A percentile compares a stretch with the other conserved stretches of the same genome.
Conservation (phyloP, 352 stramenopile genomes). For the Plasmopara muralis region DNA sequence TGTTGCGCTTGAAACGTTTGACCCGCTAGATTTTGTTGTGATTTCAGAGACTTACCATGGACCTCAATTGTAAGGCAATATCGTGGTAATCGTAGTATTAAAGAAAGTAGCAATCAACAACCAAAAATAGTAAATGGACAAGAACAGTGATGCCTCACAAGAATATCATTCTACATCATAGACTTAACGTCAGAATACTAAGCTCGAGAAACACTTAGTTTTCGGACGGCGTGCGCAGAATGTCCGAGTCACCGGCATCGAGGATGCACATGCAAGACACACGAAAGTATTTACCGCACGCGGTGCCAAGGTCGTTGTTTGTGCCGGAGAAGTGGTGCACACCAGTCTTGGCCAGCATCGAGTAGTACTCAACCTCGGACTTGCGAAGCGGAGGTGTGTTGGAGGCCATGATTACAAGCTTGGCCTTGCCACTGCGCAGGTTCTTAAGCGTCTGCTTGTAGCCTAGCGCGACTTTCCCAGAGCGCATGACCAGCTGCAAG, state of each 20-base stretch:
- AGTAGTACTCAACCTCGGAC: constrained; percentile 99
- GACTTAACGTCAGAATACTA: constrained; percentile 1
- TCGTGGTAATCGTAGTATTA: constrained; percentile 16
- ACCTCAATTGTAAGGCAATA: constrained; percentile 23
- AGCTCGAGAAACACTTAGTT: constrained; percentile 28
- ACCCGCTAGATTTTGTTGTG: constrained; percentile 51
- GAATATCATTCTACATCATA: constrained; percentile 16
- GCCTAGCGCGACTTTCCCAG: constrained; percentile 96
- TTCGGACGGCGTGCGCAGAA: constrained; percentile 78
- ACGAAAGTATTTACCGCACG: constrained; percentile 99
- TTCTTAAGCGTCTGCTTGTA: constrained; percentile 99
- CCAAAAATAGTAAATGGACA: background rate
- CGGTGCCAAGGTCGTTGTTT: constrained; percentile 98
- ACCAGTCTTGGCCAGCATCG: constrained; percentile 97
- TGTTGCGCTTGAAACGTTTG: constrained; percentile 41
- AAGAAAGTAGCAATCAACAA: background rate
- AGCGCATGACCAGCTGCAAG: constrained; percentile 99
- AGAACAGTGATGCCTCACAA: constrained; percentile 17
- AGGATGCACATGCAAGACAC: constrained; percentile 95
- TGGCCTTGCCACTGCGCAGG: constrained; percentile 94
- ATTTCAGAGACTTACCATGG: constrained; percentile 41
- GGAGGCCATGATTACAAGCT: constrained; percentile 96
- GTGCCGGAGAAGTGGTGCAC: constrained; percentile 98
- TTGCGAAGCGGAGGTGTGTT: constrained; percentile 98
- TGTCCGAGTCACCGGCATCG: constrained; percentile 98